phyloP scores from a whole-genome alignment of 805 yeast species.

The Saturnispora saitoi region DNA sequence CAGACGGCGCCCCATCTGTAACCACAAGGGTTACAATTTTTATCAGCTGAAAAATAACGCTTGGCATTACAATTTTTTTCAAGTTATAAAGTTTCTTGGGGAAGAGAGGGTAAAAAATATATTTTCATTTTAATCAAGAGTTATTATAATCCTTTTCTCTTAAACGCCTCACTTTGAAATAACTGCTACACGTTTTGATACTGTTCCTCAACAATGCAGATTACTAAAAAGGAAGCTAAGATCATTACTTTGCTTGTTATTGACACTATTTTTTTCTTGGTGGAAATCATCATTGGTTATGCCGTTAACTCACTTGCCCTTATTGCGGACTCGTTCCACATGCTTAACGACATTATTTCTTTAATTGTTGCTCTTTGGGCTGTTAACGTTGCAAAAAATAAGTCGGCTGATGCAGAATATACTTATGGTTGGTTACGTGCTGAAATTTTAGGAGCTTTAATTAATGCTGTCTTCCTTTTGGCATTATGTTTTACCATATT shows the following conservation, averaged over 20 bases:
- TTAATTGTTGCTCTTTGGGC: conserved; percentile 93
- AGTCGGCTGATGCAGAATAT: conserved; percentile 77
- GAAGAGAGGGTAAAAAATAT: no score
- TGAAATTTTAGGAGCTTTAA: conserved; percentile 88
- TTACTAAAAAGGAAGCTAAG: conserved; percentile 50
- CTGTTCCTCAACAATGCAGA: conserved; percentile 10
- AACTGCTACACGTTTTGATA: neutral
- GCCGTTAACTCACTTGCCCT: conserved; percentile 90
- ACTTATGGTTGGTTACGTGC: conserved; percentile 99
- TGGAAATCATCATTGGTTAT: conserved; percentile 82
- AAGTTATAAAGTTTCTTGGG: no score
- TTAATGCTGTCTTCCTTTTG: conserved; percentile 85
- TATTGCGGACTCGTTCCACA: conserved; percentile 94
- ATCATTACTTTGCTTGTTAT: conserved; percentile 62
- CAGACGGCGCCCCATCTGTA: no score
- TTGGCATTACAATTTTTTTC: no score
- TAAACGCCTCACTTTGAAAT: neutral
- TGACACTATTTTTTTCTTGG: conserved; percentile 74
- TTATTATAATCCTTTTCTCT: neutral
- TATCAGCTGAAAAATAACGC: no score
- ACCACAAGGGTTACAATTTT: no score
- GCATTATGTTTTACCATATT: conserved; percentile 89
- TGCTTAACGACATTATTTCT: conserved; percentile 91
- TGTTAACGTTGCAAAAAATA: conserved; percentile 75
- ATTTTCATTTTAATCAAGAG: no score